Evolutionary conservation across 78 protist species (phyloP), one percentile per base, ranked within the genome.

Genomic region (Chrysochromulina parva): DNA sequence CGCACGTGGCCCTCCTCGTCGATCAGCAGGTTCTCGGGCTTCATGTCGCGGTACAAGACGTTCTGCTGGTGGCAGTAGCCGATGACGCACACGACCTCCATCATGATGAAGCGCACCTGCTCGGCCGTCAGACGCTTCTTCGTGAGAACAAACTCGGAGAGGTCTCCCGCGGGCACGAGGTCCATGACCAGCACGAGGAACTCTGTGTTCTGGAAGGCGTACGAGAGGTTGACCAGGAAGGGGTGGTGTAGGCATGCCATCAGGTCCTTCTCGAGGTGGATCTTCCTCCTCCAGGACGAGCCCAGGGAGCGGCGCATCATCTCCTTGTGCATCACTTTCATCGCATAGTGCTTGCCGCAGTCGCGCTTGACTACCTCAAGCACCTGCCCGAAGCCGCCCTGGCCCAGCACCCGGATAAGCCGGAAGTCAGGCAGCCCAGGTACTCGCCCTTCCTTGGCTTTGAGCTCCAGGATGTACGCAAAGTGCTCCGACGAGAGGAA

Each of bases 331-430:
- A 78, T 78, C 62, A 76, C 85, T 62, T 78, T 78, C 62, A 78
- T 50, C 50, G 86, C 86, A 62, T 78, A 78, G 57, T 53, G 86
- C 86, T 20, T 38, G 50, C 86, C 86, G 60, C 86, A 78, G 60
- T 78, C 86, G 62, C 86, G 86, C 86, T 78, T 78, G 47, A 78
- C 50, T 7, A 78, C 86, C 24, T 78, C 86, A 17, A 78, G 47
- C 6, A 78, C 86, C 60, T 78, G 86, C 19, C 86, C 86, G 17
- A 78, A 78, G 57, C 86, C 86, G 62, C 86, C 86, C 86, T 78
- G 38, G 28, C 86, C 86, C 20, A 78, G 86, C 26, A 78, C 86
- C 38, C 86, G 86, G 17, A 78, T 19, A 3, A 78, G 38, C 62
- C 47, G 1, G 86, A 78, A 78, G 62, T 78, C 86, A 9, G 47